phyloP scores from a whole-genome alignment of 176 grass and related monocot species.

The Themeda triandra region DNA sequence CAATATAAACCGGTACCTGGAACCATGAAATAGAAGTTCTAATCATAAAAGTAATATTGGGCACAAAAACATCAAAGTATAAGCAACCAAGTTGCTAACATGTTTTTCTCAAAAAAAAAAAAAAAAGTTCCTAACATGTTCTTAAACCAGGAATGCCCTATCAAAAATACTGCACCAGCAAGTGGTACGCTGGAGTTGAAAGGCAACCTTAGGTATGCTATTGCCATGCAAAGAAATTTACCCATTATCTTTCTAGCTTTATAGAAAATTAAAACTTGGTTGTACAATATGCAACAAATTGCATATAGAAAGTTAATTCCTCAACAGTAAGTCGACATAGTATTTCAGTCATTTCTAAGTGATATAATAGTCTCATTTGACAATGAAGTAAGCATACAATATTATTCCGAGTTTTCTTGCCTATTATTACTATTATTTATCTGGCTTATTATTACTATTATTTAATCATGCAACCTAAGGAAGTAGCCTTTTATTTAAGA shows the following conservation, averaged over 20 bases:
- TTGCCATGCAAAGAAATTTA: neutral
- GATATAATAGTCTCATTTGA: neutral
- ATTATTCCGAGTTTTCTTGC: neutral
- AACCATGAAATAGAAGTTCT: conserved; percentile 4
- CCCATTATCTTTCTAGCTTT: neutral
- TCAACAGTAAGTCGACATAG: neutral
- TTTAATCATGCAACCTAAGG: neutral
- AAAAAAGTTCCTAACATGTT: neutral
- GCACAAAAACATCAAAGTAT: neutral
- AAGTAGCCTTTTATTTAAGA: neutral
- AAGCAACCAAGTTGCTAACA: neutral
- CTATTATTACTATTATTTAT: neutral
- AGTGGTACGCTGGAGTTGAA: neutral
- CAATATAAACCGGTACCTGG: conserved; percentile 96
- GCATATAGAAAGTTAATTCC: neutral
- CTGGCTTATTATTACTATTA: conserved; percentile 11
- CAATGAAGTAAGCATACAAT: neutral
- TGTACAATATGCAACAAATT: neutral
- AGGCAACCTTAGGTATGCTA: conserved; percentile 3
- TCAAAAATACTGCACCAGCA: neutral
- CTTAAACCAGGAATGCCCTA: neutral
- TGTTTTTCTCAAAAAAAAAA: no score
- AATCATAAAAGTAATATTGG: neutral
- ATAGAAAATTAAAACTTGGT: neutral
- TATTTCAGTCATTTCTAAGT: neutral